These are phyloP conservation scores for Phytophthora pseudosyringae DNA, from an alignment of 352 stramenopile species.

Conservation along the genomic window DNA sequence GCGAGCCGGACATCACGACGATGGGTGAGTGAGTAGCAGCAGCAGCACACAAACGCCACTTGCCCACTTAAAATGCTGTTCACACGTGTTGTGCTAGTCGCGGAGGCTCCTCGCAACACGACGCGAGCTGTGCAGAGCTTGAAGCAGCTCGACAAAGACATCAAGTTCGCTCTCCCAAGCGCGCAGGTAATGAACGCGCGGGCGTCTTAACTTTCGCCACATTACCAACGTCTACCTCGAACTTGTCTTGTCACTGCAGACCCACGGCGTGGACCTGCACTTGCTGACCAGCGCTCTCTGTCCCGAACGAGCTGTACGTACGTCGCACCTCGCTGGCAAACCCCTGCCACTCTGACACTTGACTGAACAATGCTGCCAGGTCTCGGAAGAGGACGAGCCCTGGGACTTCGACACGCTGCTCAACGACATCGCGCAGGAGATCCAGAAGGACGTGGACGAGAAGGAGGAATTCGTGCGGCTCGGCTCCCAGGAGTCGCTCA, in stretches of 20 bases:
- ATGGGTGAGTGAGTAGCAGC: conserved; percentile 16
- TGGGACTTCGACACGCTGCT: conserved; percentile 83
- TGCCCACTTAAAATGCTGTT: not conserved
- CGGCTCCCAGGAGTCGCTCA: conserved; percentile 31
- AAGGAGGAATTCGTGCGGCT: conserved; percentile 69
- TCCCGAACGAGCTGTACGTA: conserved; percentile 70
- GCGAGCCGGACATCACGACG: conserved; percentile 77
- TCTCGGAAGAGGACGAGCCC: conserved; percentile 66
- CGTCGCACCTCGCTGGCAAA: no score
- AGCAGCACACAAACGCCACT: not conserved
- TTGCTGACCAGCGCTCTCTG: conserved; percentile 71
- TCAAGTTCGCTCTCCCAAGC: conserved; percentile 78
- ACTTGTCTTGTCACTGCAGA: conserved; percentile 27
- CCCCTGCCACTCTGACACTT: no score
- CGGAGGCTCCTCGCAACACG: conserved; percentile 79
- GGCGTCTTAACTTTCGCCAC: not conserved
- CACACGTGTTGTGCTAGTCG: conserved; percentile 42
- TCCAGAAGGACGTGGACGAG: conserved; percentile 81
- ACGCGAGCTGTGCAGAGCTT: conserved; percentile 72
- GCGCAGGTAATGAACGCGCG: conserved; percentile 43
- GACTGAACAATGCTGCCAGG: conserved; percentile 31
- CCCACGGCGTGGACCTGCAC: conserved; percentile 68
- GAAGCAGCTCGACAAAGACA: conserved; percentile 80
- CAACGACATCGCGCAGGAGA: conserved; percentile 82
- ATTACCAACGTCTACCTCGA: not conserved